Percentiles rank a stretch among this genome's conserved stretches.
phyloP scores from a whole-genome alignment of 2,329 filamentous ascomycete species.

The Sporothrix euskadiensis region DNA sequence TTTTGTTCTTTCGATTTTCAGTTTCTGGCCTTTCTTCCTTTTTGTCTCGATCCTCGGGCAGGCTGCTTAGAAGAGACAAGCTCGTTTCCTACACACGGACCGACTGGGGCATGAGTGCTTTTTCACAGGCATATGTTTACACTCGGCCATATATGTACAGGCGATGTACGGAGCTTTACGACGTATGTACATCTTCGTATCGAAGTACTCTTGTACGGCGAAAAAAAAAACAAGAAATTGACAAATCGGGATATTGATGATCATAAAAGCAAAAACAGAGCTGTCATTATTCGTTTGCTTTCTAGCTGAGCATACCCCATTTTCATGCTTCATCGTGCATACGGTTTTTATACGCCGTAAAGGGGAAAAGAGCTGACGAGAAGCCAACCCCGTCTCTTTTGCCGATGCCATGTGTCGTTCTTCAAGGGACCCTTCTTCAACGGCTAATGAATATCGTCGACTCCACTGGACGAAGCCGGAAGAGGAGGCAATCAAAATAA shows the following conservation, averaged over 20 bases:
- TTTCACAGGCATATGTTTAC: neutral
- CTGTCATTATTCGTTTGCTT: neutral
- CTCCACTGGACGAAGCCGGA: neutral
- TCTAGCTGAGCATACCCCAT: neutral
- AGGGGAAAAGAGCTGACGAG: neutral
- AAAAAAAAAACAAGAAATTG: neutral
- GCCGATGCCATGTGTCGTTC: slow-evolving; percentile 27
- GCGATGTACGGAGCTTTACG: neutral
- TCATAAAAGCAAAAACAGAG: neutral
- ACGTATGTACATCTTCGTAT: neutral
- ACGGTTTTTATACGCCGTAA: neutral
- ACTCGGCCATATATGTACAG: neutral
- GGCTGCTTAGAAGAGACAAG: neutral
- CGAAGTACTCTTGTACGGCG: neutral
- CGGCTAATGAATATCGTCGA: neutral
- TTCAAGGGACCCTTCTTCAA: too few relatives aligned
- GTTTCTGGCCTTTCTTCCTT: neutral
- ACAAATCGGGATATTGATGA: neutral
- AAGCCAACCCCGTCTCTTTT: neutral
- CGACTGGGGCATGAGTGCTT: neutral
- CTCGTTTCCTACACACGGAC: neutral
- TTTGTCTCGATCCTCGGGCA: neutral
- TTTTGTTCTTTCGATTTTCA: neutral
- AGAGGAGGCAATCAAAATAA: neutral
- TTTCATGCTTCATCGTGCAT: slow-evolving; percentile 16